These are phyloP conservation scores for Fraxinus greggii DNA, from an alignment of 305 asterid genomes.

Conservation along the genomic window DNA sequence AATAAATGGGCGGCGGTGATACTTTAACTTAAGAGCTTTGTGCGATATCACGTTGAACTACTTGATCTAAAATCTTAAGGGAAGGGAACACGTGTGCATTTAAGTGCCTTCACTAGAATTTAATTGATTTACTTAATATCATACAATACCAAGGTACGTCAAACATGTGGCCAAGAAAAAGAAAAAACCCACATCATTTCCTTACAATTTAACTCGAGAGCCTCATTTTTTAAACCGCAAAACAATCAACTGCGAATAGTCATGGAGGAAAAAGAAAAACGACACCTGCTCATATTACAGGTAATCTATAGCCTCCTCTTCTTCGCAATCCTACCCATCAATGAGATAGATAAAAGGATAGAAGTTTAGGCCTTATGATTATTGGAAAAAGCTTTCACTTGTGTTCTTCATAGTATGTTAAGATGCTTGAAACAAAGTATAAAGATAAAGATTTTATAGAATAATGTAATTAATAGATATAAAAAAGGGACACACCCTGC, in stretches of 20 bases:
- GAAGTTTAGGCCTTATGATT: neutral
- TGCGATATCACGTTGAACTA: neutral
- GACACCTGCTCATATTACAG: neutral
- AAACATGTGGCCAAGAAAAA: neutral
- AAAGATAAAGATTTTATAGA: neutral
- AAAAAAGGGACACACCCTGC: conserved; percentile 65
- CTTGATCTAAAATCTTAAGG: neutral
- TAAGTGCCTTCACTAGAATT: neutral
- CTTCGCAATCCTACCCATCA: neutral
- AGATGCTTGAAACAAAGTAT: neutral
- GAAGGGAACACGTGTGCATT: neutral
- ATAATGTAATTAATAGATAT: neutral
- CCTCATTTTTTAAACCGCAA: neutral
- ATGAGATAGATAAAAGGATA: neutral
- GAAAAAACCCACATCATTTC: neutral
- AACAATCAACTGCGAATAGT: neutral
- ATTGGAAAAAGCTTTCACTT: neutral
- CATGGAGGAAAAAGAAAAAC: neutral
- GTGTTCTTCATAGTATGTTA: neutral
- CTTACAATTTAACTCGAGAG: neutral
- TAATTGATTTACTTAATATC: neutral
- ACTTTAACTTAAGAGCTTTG: neutral
- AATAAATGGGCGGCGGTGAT: neutral
- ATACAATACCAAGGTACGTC: neutral
- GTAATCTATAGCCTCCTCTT: neutral